Evolutionary conservation across 1,284 basidiomycete genomes (phyloP).

Genomic region (Schizophyllum amplum): DNA sequence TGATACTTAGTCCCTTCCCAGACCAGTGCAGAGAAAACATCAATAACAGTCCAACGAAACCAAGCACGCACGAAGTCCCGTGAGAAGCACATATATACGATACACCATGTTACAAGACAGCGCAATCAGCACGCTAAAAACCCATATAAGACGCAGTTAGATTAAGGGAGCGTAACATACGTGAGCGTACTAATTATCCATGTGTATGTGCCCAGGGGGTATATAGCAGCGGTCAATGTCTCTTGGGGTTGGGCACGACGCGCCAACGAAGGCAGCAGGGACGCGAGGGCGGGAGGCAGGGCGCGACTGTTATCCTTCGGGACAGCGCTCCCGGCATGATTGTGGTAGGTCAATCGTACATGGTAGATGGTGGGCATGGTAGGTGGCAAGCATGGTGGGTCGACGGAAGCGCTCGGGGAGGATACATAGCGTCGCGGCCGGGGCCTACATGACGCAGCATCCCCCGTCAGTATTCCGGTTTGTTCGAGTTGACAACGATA

Average conservation of each 20-base stretch:
- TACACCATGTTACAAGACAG: not conserved
- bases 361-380: not conserved
- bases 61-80: no score
- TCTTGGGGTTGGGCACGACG: not conserved
- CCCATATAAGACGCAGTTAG: not conserved
- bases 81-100: no score
- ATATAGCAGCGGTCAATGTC: not conserved
- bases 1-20: no score
- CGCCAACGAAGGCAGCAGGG: no score
- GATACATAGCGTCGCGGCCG: not conserved
- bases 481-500: conserved; percentile 62
- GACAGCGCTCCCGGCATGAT: no score
- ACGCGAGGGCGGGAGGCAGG: no score
- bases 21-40: no score
- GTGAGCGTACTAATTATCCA: not conserved
- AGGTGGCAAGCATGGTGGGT: not conserved
- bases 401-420: not conserved
- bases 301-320: no score
- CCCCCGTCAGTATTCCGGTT: not conserved
- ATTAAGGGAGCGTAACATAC: not conserved
- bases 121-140: not conserved
- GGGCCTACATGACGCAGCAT: not conserved
- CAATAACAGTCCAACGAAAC: no score
- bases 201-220: not conserved
- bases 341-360: no score